phyloP scores from a whole-genome alignment of 345 rosid genomes.

The Arabidopsis arenosa region DNA sequence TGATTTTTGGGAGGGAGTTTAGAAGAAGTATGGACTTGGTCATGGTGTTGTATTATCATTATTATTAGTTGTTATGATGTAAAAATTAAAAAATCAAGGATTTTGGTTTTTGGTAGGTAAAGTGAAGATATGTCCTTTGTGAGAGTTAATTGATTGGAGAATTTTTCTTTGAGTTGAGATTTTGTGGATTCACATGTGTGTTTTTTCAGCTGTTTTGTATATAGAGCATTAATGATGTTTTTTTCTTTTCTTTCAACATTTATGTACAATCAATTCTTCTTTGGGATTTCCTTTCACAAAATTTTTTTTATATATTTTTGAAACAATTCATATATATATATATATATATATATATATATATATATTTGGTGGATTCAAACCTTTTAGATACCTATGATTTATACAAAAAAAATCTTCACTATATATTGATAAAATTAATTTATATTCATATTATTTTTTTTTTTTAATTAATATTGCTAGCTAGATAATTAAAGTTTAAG shows the following conservation, averaged over 20 bases:
- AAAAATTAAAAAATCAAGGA: background rate
- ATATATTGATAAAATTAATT: background rate
- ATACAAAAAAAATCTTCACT: background rate
- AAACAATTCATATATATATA: too few species aligned
- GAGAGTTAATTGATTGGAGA: constrained; percentile 32
- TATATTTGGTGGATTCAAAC: background rate
- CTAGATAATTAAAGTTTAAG: background rate
- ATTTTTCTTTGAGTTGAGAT: constrained; percentile 27
- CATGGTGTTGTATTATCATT: constrained; percentile 9
- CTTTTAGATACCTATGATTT: background rate
- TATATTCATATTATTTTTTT: too few species aligned
- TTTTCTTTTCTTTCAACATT: background rate
- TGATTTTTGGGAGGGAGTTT: constrained; percentile 45
- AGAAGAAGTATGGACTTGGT: constrained; percentile 38
- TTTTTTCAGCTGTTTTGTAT: constrained; percentile 24
- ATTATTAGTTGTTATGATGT: background rate
- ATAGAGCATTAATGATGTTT: constrained; percentile 12
- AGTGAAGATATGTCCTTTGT: constrained; percentile 43
- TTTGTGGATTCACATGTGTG: constrained; percentile 38
- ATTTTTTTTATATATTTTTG: too few species aligned
- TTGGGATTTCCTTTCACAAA: background rate
- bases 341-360: too few species aligned
- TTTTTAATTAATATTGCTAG: background rate
- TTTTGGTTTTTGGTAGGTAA: constrained; percentile 8
- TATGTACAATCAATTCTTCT: background rate